Evolutionary conservation across 1,284 basidiomycete genomes (phyloP), one percentile per base, ranked within the genome.

Genomic region (Malassezia arunalokei): DNA sequence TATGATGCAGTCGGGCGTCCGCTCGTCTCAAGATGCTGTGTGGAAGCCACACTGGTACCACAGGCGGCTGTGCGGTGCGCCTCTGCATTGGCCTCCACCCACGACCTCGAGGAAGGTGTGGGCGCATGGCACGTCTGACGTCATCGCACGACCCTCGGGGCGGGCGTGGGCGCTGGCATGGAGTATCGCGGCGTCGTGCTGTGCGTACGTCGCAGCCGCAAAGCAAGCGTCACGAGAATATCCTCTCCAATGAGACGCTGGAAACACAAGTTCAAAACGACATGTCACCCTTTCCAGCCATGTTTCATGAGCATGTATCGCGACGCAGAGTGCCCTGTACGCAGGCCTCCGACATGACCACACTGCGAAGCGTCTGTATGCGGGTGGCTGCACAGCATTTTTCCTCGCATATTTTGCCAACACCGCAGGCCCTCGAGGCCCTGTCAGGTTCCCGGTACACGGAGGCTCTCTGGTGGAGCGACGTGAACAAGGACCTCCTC

Each of bases 141-240:
- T 15, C 12, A 24, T 24, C 20, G 20, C 20, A 15, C 33, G 33
- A 15, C 33, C 12, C 33, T 3, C 33, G 15, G 33, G 33, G 15
- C 12, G 15, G 15, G 15, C 12, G 11, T 11, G 12, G 15, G 11
- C 33, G 33, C 33, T 24, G 20, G 20, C 20, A 24, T 24, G 20
- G 14, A 56, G 66, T 5, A 49, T 30, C 20, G 40, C 31, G 11
- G 42, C 58, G 11, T 51, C 48, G 15, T 64, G 58, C 17, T 68
- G 15, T 11, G 33, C 33, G 33, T 35, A 3, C 15, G 33, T 35
- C 33, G 11, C 11, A 15, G 15, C 33, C 47, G 11, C 31, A 24
- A 6, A 33, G 30, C 4, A 32, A 47, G 8, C 41, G 47, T 6
- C 37, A 55, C 29, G 29, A 28, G 11, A 38, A 47, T 14, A 31